Conservation (phyloP, 2,329 filamentous ascomycete genomes). For the Cucurbitaria berberidis region DNA sequence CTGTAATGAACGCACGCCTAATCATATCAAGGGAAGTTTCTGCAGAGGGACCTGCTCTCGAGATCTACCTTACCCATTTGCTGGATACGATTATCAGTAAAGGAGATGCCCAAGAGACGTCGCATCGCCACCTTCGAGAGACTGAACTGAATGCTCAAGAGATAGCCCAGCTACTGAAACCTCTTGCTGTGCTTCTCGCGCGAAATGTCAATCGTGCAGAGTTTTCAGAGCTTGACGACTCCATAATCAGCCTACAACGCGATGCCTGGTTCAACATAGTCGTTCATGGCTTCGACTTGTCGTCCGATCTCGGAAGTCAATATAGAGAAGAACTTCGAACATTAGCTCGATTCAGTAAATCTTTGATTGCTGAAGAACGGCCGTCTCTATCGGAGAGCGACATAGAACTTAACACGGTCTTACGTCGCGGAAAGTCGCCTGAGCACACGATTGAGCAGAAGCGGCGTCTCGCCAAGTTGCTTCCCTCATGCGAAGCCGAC, state of each 20-base stretch:
- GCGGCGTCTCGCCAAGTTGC: constrained; percentile 72
- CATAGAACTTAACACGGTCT: constrained; percentile 92
- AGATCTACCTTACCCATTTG: constrained; percentile 82
- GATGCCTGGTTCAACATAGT: constrained; percentile 99
- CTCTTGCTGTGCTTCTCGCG: constrained; percentile 84
- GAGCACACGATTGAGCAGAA: constrained; percentile 83
- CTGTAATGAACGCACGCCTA: constrained; percentile 80
- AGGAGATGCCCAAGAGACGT: constrained; percentile 79
- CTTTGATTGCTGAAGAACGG: constrained; percentile 85
- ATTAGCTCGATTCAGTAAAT: constrained; percentile 85
- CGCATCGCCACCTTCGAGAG: constrained; percentile 74
- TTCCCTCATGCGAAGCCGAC: constrained; percentile 78
- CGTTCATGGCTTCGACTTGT: constrained; percentile 84
- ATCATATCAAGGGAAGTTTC: constrained; percentile 75
- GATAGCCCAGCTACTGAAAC: constrained; percentile 85
- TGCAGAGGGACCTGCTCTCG: constrained; percentile 75
- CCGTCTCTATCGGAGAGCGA: constrained; percentile 93
- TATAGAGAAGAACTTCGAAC: constrained; percentile 78
- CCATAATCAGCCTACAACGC: constrained; percentile 72
- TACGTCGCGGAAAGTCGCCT: constrained; percentile 82
- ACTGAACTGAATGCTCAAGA: constrained; percentile 82
- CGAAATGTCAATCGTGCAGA: constrained; percentile 60
- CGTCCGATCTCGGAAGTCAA: constrained; percentile 73
- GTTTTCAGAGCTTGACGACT: constrained; percentile 58
- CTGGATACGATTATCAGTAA: constrained; percentile 88